Conservation (phyloP, 1,284 basidiomycete species). For the Leccinum cinnamomeum region DNA sequence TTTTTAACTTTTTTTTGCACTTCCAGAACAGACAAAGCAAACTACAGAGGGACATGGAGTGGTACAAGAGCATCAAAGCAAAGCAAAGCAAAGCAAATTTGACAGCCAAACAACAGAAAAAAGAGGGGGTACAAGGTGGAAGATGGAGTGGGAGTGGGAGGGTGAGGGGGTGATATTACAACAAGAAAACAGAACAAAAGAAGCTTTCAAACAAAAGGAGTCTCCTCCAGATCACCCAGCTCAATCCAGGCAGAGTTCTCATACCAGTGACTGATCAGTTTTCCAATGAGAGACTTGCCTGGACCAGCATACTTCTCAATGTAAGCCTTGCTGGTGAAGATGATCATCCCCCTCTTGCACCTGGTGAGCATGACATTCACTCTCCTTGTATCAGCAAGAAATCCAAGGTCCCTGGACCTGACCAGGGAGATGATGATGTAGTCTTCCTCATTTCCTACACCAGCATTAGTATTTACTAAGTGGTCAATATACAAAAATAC, state of each 20-base stretch:
- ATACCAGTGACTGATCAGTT: constrained; percentile 27
- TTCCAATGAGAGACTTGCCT: constrained; percentile 30
- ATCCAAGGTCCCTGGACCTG: constrained; percentile 57
- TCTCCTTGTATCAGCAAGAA: constrained; percentile 55
- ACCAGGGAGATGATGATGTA: constrained; percentile 63
- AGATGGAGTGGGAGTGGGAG: not conserved
- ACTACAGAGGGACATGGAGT: constrained; percentile 1
- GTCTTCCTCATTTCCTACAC: constrained; percentile 60
- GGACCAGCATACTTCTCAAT: constrained; percentile 49
- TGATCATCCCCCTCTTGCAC: constrained; percentile 68
- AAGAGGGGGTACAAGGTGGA: not conserved
- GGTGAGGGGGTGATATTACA: not conserved
- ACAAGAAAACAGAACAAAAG: constrained; percentile 10
- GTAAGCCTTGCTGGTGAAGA: constrained; percentile 58
- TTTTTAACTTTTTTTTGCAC: not conserved
- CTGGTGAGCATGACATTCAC: constrained; percentile 72
- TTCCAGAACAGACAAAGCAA: constrained; percentile 14
- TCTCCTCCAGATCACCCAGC: constrained; percentile 26
- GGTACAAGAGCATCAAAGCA: constrained; percentile 1
- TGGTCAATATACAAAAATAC: constrained; percentile 11
- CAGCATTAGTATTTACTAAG: constrained; percentile 1
- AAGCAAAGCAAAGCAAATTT: not conserved
- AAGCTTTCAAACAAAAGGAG: constrained; percentile 15
- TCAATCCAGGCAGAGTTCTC: constrained; percentile 27
- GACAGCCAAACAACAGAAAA: not conserved